These are phyloP conservation scores for Entamoeba dispar DNA, from an alignment of 208 protist genomes.

Conservation along the genomic window DNA sequence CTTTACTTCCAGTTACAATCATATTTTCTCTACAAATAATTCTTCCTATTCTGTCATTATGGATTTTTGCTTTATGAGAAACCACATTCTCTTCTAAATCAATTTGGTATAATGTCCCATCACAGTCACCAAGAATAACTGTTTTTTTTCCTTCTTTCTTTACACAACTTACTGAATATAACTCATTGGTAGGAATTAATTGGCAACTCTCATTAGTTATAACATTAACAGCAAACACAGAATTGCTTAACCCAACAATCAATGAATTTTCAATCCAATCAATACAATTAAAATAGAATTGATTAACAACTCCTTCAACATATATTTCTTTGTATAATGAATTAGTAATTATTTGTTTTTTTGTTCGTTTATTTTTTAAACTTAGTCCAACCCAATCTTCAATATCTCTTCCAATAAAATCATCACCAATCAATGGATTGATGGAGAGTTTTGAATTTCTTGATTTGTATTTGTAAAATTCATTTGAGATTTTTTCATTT, in stretches of 20 bases:
- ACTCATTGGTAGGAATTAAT: background rate
- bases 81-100: background rate
- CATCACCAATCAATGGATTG: no score
- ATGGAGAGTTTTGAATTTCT: no score
- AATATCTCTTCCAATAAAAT: no score
- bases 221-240: background rate
- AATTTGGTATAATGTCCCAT: background rate
- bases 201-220: background rate
- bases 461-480: no score
- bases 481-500: no score
- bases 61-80: background rate
- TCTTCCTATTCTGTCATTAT: background rate
- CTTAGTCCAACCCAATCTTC: no score
- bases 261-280: background rate
- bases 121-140: background rate
- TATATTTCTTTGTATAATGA: background rate
- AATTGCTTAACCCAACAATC: background rate
- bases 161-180: background rate
- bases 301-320: background rate
- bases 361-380: no score
- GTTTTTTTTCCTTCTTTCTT: background rate
- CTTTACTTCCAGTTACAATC: background rate
- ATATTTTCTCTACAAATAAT: background rate
- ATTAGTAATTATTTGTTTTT: no score
- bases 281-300: background rate